Base-by-base conservation (phyloP, 495 filamentous ascomycete genomes). In the Diplogelasinospora grovesii region DNA sequence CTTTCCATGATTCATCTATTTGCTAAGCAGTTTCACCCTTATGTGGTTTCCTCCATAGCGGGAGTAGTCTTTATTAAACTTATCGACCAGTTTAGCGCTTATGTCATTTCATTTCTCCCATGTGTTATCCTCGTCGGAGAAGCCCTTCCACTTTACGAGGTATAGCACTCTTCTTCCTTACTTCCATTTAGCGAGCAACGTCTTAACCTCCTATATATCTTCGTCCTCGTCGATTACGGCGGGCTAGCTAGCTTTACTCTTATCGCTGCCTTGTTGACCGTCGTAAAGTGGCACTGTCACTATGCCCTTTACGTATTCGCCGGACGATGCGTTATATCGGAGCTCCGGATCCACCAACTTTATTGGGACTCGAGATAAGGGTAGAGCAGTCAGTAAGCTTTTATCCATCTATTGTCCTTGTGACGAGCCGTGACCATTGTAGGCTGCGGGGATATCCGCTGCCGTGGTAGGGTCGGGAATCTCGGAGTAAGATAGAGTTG, bases 81-180 rank as follows among this genome's bases (percentile, higher is more conserved):
- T 10, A 20, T 36, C 3, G 32, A 36, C 18, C 16, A 36, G 14
- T 3, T 21, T 16, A 20, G 16, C 1, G 32, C 34, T 36, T 23
- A 36, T 24, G 10, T 24, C 34, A 5, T 23, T 24, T 6, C 34
- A 22, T 36, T 13, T 23, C 34, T 36, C 34, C 34, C 34, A 36
- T 22, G 20, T 7, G 19, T 36, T 36, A 8, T 4, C 34, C 14
- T 36, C 19, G 15, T 36, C 9, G 7, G 34, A 24, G 9, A 36
- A 36, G 4, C 34, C 34, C 15, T 36, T 36, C 34, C 34, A 36
- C 34, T 36, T 36, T 13, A 36, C 34, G 1, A 36, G 34, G 34
- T 23, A 36, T 3, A 23, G 19, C n/a, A 22, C 3, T n/a, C 10
- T 24, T 36, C 34, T 23, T 6, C 34, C 34, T 36, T 23, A 22